These are phyloP conservation scores for Akanthomyces uredinophilus DNA, from an alignment of 2,329 filamentous ascomycete genomes.

Conservation along the genomic window DNA sequence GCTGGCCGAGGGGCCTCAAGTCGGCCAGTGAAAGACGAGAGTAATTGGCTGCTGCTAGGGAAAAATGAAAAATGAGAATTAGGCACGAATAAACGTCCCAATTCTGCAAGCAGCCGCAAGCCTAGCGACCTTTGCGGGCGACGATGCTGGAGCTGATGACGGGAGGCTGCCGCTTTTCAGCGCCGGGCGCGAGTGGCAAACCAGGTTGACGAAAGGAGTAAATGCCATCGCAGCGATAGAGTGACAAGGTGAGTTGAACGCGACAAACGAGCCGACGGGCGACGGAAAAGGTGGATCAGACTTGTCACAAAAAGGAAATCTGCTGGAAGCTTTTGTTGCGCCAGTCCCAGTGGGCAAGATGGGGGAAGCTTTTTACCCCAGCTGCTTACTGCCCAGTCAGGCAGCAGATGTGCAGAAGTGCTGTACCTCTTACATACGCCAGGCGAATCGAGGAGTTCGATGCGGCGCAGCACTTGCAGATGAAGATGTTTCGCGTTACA, in stretches of 20 bases:
- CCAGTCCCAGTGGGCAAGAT: neutral
- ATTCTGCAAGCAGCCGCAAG: neutral
- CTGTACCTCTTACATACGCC: neutral
- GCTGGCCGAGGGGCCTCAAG: neutral
- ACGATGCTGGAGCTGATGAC: neutral
- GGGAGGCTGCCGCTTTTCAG: neutral
- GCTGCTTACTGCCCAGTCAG: neutral
- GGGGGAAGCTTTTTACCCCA: neutral
- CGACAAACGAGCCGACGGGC: neutral
- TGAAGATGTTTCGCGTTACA: constrained; percentile 1
- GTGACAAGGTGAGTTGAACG: no score
- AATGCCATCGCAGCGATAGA: no score
- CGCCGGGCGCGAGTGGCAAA: neutral
- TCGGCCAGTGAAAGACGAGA: neutral
- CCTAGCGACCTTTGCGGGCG: neutral
- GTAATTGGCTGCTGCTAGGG: neutral
- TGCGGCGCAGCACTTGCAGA: constrained; percentile 5
- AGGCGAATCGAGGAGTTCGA: neutral
- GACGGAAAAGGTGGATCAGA: neutral
- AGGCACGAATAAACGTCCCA: neutral
- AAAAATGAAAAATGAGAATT: neutral
- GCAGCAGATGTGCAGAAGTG: neutral
- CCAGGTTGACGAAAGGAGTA: neutral
- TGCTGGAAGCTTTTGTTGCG: neutral
- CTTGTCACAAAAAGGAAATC: constrained; percentile 12